These are phyloP conservation scores for Yamadazyma kitorensis DNA, from an alignment of 805 yeast species.

Conservation along the genomic window DNA sequence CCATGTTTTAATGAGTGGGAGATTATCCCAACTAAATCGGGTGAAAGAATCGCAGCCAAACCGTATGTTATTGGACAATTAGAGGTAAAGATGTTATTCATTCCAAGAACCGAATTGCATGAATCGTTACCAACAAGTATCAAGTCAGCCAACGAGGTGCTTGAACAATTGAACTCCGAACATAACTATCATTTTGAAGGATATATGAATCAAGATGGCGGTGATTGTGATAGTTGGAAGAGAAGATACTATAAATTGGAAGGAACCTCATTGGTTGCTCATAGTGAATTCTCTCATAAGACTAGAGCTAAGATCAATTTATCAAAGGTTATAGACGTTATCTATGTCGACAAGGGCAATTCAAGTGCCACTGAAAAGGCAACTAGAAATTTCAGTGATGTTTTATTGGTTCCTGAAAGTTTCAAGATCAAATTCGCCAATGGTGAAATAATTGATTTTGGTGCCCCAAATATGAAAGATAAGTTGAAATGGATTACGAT, in stretches of 20 bases:
- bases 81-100: constrained; percentile 63
- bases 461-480: constrained; percentile 68
- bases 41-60: constrained; percentile 28
- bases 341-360: constrained; percentile 41
- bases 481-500: constrained; percentile 64
- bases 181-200: constrained; percentile 50
- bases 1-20: constrained; percentile 86
- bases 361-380: constrained; percentile 24
- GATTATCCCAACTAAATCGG: constrained; percentile 20
- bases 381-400: constrained; percentile 68
- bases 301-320: constrained; percentile 76
- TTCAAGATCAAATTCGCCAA: constrained; percentile 74
- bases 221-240: constrained; percentile 75
- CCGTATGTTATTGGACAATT: constrained; percentile 68
- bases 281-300: constrained; percentile 64
- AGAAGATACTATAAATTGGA: constrained; percentile 71
- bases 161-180: constrained; percentile 30
- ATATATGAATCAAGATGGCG: constrained; percentile 83
- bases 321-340: constrained; percentile 58
- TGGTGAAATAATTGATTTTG: constrained; percentile 79
- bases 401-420: constrained; percentile 64
- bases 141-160: constrained; percentile 39
- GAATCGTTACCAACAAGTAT: constrained; percentile 74
- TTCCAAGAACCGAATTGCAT: constrained; percentile 57
- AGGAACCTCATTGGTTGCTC: constrained; percentile 73